Base-by-base conservation (phyloP, 768 basidiomycete genomes). In the Hydnomerulius pinastri region DNA sequence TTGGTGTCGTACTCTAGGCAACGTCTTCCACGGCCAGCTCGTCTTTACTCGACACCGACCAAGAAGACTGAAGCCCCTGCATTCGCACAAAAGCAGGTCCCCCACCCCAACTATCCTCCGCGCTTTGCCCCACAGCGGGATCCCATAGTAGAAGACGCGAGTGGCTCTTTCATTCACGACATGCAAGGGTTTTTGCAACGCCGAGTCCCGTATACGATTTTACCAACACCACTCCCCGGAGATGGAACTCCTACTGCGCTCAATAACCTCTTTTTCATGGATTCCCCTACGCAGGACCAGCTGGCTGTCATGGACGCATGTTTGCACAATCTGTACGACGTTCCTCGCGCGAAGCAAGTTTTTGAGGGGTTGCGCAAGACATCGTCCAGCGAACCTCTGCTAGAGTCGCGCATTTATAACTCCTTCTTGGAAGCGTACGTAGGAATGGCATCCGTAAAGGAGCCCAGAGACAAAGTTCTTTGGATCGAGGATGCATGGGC, bases 301-400 rank as follows among this genome's bases (percentile, higher is more conserved):
- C 64, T 90, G 10, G 83, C 88, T 0, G 79, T 95, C 55, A 88
- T 95, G 70, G 85, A 89, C 58, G 90, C 91, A 4, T 95, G 93
- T 63, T 70, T 95, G 11, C 78, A 86, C 64, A 81, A 87, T 54
- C 62, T 81, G 2, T 83, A 86, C 65, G 90, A 93, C 63, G 82
- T 93, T 0, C 74, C 78, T 0, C 86, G 93, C 5, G 92, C 92
- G 6, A 82, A 82, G 55, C 71, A 74, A 30, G 79, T 95, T 20
- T 92, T 94, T 55, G 79, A 82, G 40, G 74, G 77, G 8, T 67
- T 94, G 30, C 79, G 86, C 6, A 66, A 69, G 54, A 56, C 66
- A 0, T 50, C 68, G 0, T 57, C 78, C 1, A 72, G 73, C 0
- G 73, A 80, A 4, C 71, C 75, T 4, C 60, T 89, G 13, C 61